Conservation (phyloP, 1,139 yeast species). For the Nakaseomyces sp. region DNA sequence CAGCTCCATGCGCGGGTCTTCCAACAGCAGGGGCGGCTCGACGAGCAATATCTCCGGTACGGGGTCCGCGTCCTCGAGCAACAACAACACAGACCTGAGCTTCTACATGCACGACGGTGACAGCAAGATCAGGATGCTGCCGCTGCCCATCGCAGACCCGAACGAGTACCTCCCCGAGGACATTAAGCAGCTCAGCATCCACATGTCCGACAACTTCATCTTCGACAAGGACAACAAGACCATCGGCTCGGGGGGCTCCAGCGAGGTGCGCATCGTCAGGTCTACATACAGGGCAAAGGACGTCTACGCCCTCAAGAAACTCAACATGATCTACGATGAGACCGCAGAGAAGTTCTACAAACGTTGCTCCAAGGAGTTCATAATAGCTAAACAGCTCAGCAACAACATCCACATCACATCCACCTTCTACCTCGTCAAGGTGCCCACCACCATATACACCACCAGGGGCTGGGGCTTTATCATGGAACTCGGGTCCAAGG, state of each 20-base stretch:
- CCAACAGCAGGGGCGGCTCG: constrained; percentile 6
- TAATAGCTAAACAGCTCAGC: constrained; percentile 47
- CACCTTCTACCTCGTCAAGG: constrained; percentile 45
- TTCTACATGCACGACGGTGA: constrained; percentile 32
- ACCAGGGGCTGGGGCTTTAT: constrained; percentile 73
- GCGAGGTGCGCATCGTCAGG: constrained; percentile 50
- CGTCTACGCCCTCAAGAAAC: constrained; percentile 54
- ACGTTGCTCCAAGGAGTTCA: constrained; percentile 54
- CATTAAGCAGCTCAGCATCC: constrained; percentile 42
- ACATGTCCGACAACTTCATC: constrained; percentile 51
- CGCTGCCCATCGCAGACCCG: constrained; percentile 62
- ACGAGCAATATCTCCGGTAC: neutral
- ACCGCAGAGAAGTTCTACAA: constrained; percentile 56
- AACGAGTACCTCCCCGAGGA: constrained; percentile 53
- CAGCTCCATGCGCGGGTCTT: neutral
- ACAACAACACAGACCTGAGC: constrained; percentile 16
- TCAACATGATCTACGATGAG: constrained; percentile 52
- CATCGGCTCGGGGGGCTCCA: constrained; percentile 67
- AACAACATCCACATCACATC: constrained; percentile 49
- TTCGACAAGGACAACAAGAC: constrained; percentile 37
- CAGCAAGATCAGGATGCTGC: constrained; percentile 39
- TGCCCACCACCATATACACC: constrained; percentile 47
- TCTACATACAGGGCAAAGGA: constrained; percentile 33
- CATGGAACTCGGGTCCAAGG: constrained; percentile 60
- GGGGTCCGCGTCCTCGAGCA: constrained; percentile 6